Conservation (phyloP, 2,329 filamentous ascomycete genomes). For the Trichoderma lentiforme region DNA sequence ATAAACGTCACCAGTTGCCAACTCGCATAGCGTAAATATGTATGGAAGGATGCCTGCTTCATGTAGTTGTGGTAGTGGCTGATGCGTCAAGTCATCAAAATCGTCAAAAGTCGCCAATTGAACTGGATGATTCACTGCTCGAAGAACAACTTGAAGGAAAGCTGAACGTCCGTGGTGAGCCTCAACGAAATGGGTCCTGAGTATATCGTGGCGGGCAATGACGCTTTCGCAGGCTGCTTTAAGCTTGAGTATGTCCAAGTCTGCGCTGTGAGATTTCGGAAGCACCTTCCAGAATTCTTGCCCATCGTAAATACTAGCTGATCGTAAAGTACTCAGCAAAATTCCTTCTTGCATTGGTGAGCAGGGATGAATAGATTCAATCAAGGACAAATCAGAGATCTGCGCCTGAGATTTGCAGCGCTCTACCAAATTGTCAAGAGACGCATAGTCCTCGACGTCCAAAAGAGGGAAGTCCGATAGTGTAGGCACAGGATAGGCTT, state of each 20-base stretch:
- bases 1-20: background rate
- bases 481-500: background rate
- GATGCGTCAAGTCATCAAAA: background rate
- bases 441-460: background rate
- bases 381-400: background rate
- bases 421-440: background rate
- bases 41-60: background rate
- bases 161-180: background rate
- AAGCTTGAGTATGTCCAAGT: background rate
- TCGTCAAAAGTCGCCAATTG: background rate
- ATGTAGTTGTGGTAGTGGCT: background rate
- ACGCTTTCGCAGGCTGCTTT: background rate
- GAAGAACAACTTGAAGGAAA: background rate
- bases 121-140: background rate
- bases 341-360: background rate
- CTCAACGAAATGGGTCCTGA: background rate
- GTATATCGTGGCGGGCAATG: background rate
- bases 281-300: background rate
- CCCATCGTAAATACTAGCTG: background rate
- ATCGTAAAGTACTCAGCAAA: background rate
- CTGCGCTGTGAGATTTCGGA: background rate
- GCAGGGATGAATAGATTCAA: background rate
- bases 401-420: background rate
- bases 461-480: background rate
- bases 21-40: background rate